A percentile compares a stretch with the other conserved stretches of the same genome.
phyloP scores from a whole-genome alignment of 345 rosid genomes.

The Citrus unshiu region DNA sequence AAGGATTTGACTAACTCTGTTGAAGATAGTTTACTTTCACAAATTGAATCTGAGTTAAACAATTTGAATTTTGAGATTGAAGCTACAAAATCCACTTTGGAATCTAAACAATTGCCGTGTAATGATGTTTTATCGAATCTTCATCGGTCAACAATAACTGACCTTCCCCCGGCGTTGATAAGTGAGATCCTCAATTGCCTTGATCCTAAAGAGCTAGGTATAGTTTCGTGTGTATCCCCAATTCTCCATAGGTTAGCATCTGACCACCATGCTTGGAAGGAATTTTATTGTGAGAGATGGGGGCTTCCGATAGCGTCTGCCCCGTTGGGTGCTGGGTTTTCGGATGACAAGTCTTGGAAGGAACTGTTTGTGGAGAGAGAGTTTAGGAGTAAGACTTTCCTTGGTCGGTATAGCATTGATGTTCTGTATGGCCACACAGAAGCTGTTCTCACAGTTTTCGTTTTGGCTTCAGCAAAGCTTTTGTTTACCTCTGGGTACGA shows the following conservation, averaged over 20 bases:
- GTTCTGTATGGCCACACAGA: conserved; percentile 82
- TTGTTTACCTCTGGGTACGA: conserved; percentile 89
- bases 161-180: conserved; percentile 78
- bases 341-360: conserved; percentile 77
- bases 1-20: conserved; percentile 17
- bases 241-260: conserved; percentile 64
- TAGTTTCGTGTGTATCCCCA: conserved; percentile 82
- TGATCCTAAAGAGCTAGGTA: conserved; percentile 81
- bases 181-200: conserved; percentile 74
- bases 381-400: conserved; percentile 68
- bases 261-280: conserved; percentile 86
- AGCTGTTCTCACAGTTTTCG: conserved; percentile 66
- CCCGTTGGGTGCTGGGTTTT: conserved; percentile 20
- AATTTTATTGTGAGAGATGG: conserved; percentile 82
- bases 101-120: conserved; percentile 28
- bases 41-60: background rate
- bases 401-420: conserved; percentile 68
- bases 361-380: conserved; percentile 88
- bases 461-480: conserved; percentile 80
- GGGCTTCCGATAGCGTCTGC: conserved; percentile 49
- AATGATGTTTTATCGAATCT: conserved; percentile 29
- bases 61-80: conserved; percentile 13
- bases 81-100: conserved; percentile 19
- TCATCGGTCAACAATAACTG: conserved; percentile 52
- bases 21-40: conserved; percentile 15